Base-by-base conservation (phyloP, 2,329 filamentous ascomycete species). In the Talaromyces sp. region DNA sequence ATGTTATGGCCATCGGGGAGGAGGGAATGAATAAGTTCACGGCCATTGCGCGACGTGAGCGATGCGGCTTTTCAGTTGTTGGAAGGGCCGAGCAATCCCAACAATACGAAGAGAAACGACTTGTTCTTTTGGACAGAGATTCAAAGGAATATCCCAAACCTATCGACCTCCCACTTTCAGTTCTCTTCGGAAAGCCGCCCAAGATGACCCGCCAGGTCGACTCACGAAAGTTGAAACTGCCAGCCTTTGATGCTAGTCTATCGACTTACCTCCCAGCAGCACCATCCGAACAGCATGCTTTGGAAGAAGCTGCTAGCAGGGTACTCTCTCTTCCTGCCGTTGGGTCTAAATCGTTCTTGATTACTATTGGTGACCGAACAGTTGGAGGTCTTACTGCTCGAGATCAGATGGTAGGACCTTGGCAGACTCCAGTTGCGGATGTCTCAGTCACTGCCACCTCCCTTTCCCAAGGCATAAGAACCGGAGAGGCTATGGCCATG, bases 401-500 rank as follows among this genome's bases (percentile, higher is more conserved):
- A 63, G 94, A 97, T 70, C 94, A 97, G 73, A 92, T 97, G 84
- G 93, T 97, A 56, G 94, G 94, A 1, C 91, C 89, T 53, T 97
- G 93, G 93, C 94, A 97, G 72, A 89, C 87, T 11, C 94, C 94
- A 2, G 91, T 97, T 13, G 87, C 94, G 3, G 92, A 99, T 72
- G 92, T 96, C 50, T 93, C 91, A 2, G 93, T 97, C 22, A 97
- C 93, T 21, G 86, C 89, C 0, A 93, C 90, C 0, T 88, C 90
- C 2, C 85, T 96, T 65, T 83, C 85, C 48, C 77, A 81, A 15
- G 89, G 87, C 60, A 81, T 88, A 50, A 87, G 82, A 67, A 89
- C 87, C 28, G 94, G 94, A 64, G 94, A 97, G 73, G 92, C 92
- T n/a, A 96, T 97, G 90, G 88, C 91, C 1, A 95, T 96, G 88